phyloP scores from a whole-genome alignment of 768 basidiomycete genomes.

The Phanerochaete carnosa region DNA sequence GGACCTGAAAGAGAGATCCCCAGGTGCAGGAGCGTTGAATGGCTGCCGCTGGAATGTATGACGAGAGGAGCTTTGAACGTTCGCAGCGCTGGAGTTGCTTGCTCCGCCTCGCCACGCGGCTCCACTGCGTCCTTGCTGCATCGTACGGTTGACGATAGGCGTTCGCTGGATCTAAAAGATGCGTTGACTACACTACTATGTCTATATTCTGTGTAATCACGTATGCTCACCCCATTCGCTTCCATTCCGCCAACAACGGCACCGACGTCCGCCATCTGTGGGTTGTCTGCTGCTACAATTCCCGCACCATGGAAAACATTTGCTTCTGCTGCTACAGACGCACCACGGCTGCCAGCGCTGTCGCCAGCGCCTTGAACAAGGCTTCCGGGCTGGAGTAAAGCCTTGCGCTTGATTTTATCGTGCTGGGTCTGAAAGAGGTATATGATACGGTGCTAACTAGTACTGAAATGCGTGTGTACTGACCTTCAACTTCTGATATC shows the following conservation, averaged over 20 bases:
- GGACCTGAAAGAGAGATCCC: conserved; percentile 23
- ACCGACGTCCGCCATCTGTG: conserved; percentile 39
- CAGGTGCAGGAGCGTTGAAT: conserved; percentile 14
- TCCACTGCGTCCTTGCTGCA: conserved; percentile 14
- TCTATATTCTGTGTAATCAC: not conserved
- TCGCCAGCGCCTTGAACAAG: conserved; percentile 9
- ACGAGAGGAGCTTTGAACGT: conserved; percentile 28
- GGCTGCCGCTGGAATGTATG: conserved; percentile 43
- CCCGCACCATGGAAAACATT: not conserved
- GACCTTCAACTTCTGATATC: conserved; percentile 86
- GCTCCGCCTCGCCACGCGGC: conserved; percentile 19
- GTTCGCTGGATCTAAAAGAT: conserved; percentile 64
- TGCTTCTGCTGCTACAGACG: not conserved
- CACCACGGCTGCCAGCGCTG: not conserved
- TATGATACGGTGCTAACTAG: not conserved
- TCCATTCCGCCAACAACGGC: conserved; percentile 67
- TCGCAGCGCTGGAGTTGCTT: conserved; percentile 16
- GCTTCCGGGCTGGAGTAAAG: conserved; percentile 52
- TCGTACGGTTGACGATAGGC: conserved; percentile 53
- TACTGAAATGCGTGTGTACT: not conserved
- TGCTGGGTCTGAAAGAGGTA: conserved; percentile 52
- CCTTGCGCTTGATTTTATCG: conserved; percentile 81
- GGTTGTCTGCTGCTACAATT: conserved; percentile 17
- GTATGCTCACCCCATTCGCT: conserved; percentile 48
- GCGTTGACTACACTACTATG: not conserved